Conservation (phyloP, 441 rosid species). For the Dalechampia spathulata region DNA sequence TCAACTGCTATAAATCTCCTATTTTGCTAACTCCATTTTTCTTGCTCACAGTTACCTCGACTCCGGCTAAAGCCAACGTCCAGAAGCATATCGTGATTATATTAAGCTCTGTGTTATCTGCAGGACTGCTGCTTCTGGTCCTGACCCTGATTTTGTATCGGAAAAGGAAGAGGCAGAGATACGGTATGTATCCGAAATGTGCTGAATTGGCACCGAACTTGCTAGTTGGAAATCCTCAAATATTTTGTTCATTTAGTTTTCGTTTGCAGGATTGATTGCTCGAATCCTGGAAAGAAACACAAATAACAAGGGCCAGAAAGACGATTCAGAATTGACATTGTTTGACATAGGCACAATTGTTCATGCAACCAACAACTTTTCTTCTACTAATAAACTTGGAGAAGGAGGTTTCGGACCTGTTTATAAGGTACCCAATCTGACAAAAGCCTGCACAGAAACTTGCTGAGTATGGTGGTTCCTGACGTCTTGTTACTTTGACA, state of each 20-base stretch:
- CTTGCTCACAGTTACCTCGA: background rate
- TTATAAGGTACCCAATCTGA: conserved; percentile 39
- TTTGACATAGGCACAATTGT: conserved; percentile 38
- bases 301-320: conserved; percentile 11
- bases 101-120: background rate
- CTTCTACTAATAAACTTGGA: conserved; percentile 40
- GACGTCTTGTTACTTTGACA: background rate
- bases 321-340: conserved; percentile 43
- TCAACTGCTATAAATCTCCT: background rate
- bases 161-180: conserved; percentile 16
- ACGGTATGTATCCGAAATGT: too few species aligned
- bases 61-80: background rate
- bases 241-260: background rate
- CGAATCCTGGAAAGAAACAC: background rate
- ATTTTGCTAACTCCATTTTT: background rate
- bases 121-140: background rate
- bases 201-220: conserved; percentile 11
- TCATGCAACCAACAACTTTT: conserved; percentile 45
- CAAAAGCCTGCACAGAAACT: too few species aligned
- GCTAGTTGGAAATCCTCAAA: conserved; percentile 15
- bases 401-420: conserved; percentile 69
- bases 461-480: background rate
- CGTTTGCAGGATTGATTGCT: conserved; percentile 19
- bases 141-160: conserved; percentile 5
- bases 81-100: background rate